Evolutionary conservation across 345 rosid species (phyloP).

Genomic region (Conringia planisiliqua): DNA sequence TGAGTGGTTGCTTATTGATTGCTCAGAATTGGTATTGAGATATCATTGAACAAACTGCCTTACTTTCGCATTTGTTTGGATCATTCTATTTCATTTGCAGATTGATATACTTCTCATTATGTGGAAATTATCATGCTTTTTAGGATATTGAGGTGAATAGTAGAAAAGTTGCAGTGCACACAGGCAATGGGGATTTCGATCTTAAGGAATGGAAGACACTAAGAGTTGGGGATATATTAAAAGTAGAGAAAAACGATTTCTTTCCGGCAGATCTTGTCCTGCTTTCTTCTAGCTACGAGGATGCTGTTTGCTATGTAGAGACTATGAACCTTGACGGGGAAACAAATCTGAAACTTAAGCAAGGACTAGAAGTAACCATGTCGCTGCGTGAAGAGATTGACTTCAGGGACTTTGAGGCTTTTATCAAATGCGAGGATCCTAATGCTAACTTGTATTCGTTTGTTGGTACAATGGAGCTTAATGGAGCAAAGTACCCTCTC

Average conservation of each 20-base stretch:
- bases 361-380: conserved; percentile 72
- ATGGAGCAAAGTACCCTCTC: conserved; percentile 60
- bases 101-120: neutral
- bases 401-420: conserved; percentile 62
- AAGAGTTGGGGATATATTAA: conserved; percentile 83
- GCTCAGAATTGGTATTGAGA: neutral
- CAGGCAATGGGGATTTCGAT: conserved; percentile 49
- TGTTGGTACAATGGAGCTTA: conserved; percentile 68
- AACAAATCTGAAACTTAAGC: conserved; percentile 87
- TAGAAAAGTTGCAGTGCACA: conserved; percentile 66
- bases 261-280: conserved; percentile 87
- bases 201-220: conserved; percentile 65
- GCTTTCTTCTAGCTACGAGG: conserved; percentile 85
- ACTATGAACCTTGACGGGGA: conserved; percentile 98
- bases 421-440: conserved; percentile 88
- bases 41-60: neutral
- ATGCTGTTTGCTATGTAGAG: conserved; percentile 89
- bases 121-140: neutral
- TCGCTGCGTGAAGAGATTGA: conserved; percentile 48
- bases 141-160: conserved; percentile 86
- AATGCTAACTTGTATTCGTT: conserved; percentile 85
- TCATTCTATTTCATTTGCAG: neutral
- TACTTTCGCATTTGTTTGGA: neutral
- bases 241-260: conserved; percentile 78
- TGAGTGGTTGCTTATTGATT: neutral